Evolutionary conservation across 2,329 filamentous ascomycete genomes (phyloP).

Genomic region (Coniochaeta sp.): DNA sequence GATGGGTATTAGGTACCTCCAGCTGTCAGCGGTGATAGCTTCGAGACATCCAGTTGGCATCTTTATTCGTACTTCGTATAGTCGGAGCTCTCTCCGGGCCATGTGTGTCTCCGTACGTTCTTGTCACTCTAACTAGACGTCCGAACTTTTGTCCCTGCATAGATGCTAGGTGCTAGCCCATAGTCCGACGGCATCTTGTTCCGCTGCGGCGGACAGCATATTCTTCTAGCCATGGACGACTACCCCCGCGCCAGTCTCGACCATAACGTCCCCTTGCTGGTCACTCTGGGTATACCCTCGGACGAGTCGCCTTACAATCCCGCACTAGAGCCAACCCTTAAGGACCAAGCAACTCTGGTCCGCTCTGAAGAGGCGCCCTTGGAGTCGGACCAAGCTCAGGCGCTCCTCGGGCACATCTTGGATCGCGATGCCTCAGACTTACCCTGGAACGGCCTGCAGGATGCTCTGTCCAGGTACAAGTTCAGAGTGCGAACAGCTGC

Average conservation of each 20-base stretch:
- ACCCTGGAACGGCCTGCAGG: constrained; percentile 57
- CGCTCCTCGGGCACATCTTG: constrained; percentile 59
- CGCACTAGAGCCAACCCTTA: constrained; percentile 41
- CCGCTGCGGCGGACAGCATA: neutral
- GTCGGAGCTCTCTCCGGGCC: neutral
- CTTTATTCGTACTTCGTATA: too few relatives aligned
- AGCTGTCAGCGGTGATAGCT: neutral
- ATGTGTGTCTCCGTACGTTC: neutral
- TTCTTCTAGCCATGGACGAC: constrained; percentile 56
- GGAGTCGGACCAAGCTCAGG: constrained; percentile 55
- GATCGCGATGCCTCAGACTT: constrained; percentile 56
- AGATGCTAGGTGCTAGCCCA: neutral
- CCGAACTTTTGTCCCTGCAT: neutral
- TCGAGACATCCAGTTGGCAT: neutral
- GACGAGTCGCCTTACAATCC: constrained; percentile 29
- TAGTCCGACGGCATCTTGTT: neutral
- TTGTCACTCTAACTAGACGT: too few relatives aligned
- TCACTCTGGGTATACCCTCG: constrained; percentile 67
- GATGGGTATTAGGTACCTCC: neutral
- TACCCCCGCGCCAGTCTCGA: constrained; percentile 74
- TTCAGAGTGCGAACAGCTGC: constrained; percentile 70
- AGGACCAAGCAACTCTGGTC: constrained; percentile 54
- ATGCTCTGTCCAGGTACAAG: constrained; percentile 42
- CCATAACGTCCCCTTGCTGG: constrained; percentile 79
- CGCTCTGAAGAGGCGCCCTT: constrained; percentile 65